Evolutionary conservation across 2,329 filamentous ascomycete species (phyloP).

Genomic region (Aspergillus tubingensis): DNA sequence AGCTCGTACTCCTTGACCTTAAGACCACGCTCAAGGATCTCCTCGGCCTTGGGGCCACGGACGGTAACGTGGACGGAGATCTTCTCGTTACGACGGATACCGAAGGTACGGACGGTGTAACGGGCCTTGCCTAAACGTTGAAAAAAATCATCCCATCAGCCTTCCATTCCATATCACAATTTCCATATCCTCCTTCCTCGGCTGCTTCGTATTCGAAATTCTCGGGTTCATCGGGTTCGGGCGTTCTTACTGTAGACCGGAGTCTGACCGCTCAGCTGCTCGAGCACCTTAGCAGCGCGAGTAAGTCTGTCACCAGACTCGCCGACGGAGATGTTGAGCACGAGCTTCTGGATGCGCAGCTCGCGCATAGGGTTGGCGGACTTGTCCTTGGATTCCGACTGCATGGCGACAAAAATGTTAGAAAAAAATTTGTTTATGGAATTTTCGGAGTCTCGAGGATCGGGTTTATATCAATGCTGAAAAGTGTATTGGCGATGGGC

Average conservation of each 20-base stretch:
- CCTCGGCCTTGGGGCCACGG: slow-evolving; percentile 98
- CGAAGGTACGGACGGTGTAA: slow-evolving; percentile 99
- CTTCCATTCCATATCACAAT: slow-evolving; percentile 2
- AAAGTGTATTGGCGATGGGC: slow-evolving; percentile 10
- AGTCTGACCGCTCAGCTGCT: slow-evolving; percentile 99
- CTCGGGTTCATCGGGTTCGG: slow-evolving; percentile 9
- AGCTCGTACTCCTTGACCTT: slow-evolving; percentile 99
- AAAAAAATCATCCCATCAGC: slow-evolving; percentile 23
- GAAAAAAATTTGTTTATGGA: slow-evolving; percentile 5
- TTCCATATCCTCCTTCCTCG: neutral
- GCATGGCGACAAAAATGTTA: slow-evolving; percentile 38
- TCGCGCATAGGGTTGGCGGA: slow-evolving; percentile 98
- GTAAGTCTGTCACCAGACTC: slow-evolving; percentile 99
- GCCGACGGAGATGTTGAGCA: slow-evolving; percentile 99
- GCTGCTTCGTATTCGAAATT: slow-evolving; percentile 5
- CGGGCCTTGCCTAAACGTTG: slow-evolving; percentile 82
- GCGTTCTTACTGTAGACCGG: slow-evolving; percentile 89
- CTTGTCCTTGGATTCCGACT: slow-evolving; percentile 76
- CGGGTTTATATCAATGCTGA: slow-evolving; percentile 8
- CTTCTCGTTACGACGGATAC: slow-evolving; percentile 99
- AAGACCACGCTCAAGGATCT: slow-evolving; percentile 99
- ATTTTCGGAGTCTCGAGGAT: slow-evolving; percentile 6
- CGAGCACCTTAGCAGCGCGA: slow-evolving; percentile 98
- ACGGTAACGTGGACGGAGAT: slow-evolving; percentile 99
- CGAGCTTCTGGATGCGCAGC: slow-evolving; percentile 98